These are phyloP conservation scores for Rhizoclosmatium globosum DNA, from an alignment of 192 early-diverging fungal species.

Conservation along the genomic window DNA sequence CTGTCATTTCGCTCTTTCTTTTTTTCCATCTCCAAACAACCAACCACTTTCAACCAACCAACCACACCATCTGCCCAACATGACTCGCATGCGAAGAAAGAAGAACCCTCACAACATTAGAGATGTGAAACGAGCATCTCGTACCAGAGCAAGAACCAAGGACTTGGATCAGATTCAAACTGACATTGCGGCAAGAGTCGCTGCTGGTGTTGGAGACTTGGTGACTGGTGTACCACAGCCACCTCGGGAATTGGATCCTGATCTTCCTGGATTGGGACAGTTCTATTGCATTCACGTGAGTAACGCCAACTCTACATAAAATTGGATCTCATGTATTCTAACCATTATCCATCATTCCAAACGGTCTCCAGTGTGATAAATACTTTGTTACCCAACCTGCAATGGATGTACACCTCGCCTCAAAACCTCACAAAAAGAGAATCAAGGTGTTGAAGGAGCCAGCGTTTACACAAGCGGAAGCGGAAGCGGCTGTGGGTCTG, in stretches of 20 bases:
- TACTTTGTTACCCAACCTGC: slow-evolving; percentile 75
- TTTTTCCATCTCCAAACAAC: not conserved
- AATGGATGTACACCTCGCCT: slow-evolving; percentile 71
- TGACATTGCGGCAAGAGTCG: slow-evolving; percentile 71
- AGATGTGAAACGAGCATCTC: slow-evolving; percentile 81
- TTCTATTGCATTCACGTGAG: slow-evolving; percentile 84
- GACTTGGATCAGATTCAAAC: slow-evolving; percentile 97
- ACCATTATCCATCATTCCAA: not conserved
- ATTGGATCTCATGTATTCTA: not conserved
- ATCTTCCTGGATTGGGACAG: slow-evolving; percentile 90
- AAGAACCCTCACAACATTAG: slow-evolving; percentile 65
- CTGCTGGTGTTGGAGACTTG: not conserved
- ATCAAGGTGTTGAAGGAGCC: slow-evolving; percentile 84
- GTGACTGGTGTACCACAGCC: slow-evolving; percentile 48
- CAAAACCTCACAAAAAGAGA: slow-evolving; percentile 88
- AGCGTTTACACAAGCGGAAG: slow-evolving; percentile 91
- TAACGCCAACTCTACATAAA: not conserved
- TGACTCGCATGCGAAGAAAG: slow-evolving; percentile 16
- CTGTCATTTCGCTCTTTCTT: not conserved
- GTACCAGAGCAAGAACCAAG: slow-evolving; percentile 86
- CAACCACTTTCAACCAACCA: not conserved
- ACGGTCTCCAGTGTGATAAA: slow-evolving; percentile 58
- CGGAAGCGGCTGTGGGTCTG: slow-evolving; percentile 61
- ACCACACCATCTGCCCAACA: not conserved
- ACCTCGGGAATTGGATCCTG: slow-evolving; percentile 73